phyloP scores from a whole-genome alignment of 2,329 filamentous ascomycete genomes.

The Botrytis cinerea region DNA sequence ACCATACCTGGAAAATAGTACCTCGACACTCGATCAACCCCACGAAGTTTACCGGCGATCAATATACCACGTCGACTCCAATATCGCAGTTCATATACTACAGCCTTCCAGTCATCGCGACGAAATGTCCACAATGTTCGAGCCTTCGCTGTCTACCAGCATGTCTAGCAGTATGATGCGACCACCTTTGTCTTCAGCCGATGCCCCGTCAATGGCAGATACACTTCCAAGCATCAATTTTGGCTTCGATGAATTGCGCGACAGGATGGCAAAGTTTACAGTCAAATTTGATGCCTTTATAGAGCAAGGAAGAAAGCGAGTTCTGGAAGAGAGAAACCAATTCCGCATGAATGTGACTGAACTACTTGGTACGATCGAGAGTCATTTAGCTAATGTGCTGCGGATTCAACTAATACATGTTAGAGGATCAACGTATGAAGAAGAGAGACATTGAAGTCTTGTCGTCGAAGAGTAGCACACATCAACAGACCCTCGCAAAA shows the following conservation, averaged over 20 bases:
- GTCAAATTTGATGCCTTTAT: constrained; percentile 91
- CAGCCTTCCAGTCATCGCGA: not conserved
- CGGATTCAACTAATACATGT: constrained; percentile 25
- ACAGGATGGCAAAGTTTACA: constrained; percentile 92
- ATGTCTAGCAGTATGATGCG: constrained; percentile 47
- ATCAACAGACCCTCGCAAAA: constrained; percentile 73
- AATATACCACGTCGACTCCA: not conserved
- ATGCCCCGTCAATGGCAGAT: constrained; percentile 69
- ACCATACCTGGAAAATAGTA: not conserved
- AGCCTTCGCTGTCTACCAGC: constrained; percentile 67
- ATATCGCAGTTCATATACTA: not conserved
- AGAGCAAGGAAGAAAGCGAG: constrained; percentile 83
- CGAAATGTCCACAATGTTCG: constrained; percentile 63
- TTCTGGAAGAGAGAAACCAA: constrained; percentile 90
- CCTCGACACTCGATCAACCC: not conserved
- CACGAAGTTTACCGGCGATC: not conserved
- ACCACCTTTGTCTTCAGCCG: constrained; percentile 53
- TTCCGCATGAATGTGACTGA: constrained; percentile 90
- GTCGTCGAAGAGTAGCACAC: constrained; percentile 67
- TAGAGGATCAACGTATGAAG: constrained; percentile 91
- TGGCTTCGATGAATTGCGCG: constrained; percentile 91
- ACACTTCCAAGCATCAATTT: constrained; percentile 89
- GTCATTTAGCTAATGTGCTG: not conserved
- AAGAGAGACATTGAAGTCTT: constrained; percentile 85
- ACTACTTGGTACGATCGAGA: constrained; percentile 69